phyloP scores from a whole-genome alignment of 2,329 filamentous ascomycete genomes.

The Sporothrix globosa region DNA sequence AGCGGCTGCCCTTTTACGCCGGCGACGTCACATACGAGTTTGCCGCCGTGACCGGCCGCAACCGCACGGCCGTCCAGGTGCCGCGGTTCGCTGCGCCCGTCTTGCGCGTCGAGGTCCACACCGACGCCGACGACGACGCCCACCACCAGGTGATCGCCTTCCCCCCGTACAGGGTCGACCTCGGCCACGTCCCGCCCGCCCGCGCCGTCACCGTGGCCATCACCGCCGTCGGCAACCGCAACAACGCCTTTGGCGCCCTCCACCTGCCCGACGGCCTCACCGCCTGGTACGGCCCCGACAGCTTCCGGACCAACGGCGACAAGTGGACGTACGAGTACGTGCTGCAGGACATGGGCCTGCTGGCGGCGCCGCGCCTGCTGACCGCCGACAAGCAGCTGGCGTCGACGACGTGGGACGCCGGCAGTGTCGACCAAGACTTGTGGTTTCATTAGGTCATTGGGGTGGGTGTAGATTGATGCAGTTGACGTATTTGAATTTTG shows the following conservation, averaged over 20 bases:
- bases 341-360: slow-evolving; percentile 4
- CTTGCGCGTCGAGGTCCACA: not conserved
- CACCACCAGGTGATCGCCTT: not conserved
- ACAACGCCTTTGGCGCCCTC: slow-evolving; percentile 1
- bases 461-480: no score
- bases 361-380: slow-evolving; percentile 6
- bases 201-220: not conserved
- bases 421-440: slow-evolving; percentile 1
- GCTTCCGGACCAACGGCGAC: slow-evolving; percentile 14
- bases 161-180: not conserved
- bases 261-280: slow-evolving; percentile 17
- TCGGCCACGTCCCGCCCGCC: not conserved
- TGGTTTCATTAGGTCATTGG: not conserved
- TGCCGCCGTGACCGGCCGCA: not conserved
- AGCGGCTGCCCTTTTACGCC: slow-evolving; percentile 13
- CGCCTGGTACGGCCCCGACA: not conserved
- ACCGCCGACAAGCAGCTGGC: not conserved
- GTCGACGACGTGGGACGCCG: slow-evolving; percentile 5
- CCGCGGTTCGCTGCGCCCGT: not conserved
- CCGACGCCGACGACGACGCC: not conserved
- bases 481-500: no score
- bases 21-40: slow-evolving; percentile 2
- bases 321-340: slow-evolving; percentile 16
- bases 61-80: slow-evolving; percentile 6
- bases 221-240: slow-evolving; percentile 15